A percentile compares a stretch with the other conserved stretches of the same genome.
These are phyloP conservation scores for Parasarocladium wereldwijsianum DNA, from an alignment of 2,329 filamentous ascomycete genomes.

Conservation along the genomic window DNA sequence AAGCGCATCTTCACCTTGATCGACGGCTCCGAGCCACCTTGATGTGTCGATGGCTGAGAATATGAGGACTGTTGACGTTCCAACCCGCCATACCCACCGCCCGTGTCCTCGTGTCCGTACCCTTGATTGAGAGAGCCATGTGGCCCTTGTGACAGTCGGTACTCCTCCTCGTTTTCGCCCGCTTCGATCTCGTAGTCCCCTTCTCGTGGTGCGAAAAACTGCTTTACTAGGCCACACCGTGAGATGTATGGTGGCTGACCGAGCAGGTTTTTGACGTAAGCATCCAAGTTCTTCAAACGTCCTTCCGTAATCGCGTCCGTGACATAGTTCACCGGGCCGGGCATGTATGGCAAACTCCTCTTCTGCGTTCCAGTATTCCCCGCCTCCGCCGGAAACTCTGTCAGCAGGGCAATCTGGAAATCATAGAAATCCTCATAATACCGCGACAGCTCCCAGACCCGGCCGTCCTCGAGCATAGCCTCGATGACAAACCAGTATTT, in stretches of 20 bases:
- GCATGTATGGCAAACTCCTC: conserved; percentile 90
- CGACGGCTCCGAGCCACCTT: conserved; percentile 26
- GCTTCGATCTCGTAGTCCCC: conserved; percentile 87
- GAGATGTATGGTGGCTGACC: conserved; percentile 74
- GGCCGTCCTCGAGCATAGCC: conserved; percentile 75
- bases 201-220: conserved; percentile 80
- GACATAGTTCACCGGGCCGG: conserved; percentile 90
- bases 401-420: conserved; percentile 89
- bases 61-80: conserved; percentile 34
- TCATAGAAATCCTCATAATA: conserved; percentile 99
- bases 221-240: conserved; percentile 67
- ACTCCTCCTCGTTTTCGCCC: conserved; percentile 55
- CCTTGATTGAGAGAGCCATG: conserved; percentile 47
- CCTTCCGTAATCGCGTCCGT: conserved; percentile 96
- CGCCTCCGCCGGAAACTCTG: conserved; percentile 82
- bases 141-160: conserved; percentile 58
- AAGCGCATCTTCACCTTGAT: conserved; percentile 93
- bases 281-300: conserved; percentile 79
- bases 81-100: conserved; percentile 33
- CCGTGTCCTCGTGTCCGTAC: conserved; percentile 47
- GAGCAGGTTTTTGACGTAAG: conserved; percentile 87
- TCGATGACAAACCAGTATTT: conserved; percentile 99
- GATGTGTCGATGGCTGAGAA: conserved; percentile 17
- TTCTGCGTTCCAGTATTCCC: conserved; percentile 69
- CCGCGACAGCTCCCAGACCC: conserved; percentile 82